Evolutionary conservation across 768 basidiomycete species (phyloP), one percentile per base, ranked within the genome.

Genomic region (Cystoderma amianthinum): DNA sequence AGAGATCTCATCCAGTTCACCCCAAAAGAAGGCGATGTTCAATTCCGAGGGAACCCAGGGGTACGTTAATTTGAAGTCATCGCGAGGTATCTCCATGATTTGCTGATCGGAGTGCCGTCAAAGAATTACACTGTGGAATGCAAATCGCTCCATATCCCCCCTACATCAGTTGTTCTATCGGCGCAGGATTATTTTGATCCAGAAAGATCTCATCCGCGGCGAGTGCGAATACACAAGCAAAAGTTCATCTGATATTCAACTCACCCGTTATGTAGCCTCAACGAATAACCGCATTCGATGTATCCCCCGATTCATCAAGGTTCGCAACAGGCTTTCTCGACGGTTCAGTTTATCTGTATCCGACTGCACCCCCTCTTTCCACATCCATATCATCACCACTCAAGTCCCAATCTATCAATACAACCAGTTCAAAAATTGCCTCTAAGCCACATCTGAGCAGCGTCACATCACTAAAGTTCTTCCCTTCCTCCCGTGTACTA

Each of bases 401-500:
- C 24, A 39, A 42, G 22, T 32, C 41, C 30, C 36, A 53, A 43
- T 41, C 42, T 18, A 44, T 63, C 20, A 56, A 60, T 21, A 45
- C 54, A 30, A 59, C 54, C 7, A 59, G 61, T 17, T 41, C 48
- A 30, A 62, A 58, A 34, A 51, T 55, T 16, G 61, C 56, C 16
- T 62, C 67, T 18, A 61, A 60, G 42, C 59, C 69, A 1, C 77
- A 82, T 48, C 58, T 74, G 15, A 78, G 74, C 58, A 69, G 71
- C 1, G 64, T 77, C n/a, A 72, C 73, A 2, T 68, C 70, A 16
- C 58, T 82, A 19, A 68, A 65, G 32, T 83, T 82, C 66, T 83
- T 85, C 59, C 83, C 83, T 1, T 85, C 81, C 0, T 80, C 75
- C 9, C 67, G 79, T 30, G 86, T 89, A 12, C 64, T 89, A 1